Evolutionary conservation across 495 filamentous ascomycete species (phyloP).

Genomic region (Pseudomonodictys pantanalensis): DNA sequence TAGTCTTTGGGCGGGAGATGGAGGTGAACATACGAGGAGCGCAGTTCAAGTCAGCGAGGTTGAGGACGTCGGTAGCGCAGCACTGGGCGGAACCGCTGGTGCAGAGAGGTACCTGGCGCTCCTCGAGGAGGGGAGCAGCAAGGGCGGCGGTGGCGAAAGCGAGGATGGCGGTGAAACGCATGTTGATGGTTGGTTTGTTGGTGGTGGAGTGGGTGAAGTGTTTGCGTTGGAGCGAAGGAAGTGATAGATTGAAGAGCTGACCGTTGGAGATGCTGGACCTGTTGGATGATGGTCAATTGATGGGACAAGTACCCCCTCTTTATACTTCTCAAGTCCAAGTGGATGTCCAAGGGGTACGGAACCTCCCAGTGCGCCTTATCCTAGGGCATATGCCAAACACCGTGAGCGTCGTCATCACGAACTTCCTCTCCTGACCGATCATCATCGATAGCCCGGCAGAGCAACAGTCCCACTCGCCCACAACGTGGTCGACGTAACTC

Average conservation of each 20-base stretch:
- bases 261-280: slow-evolving; percentile 29
- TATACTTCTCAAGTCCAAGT: slow-evolving; percentile 19
- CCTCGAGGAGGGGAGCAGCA: slow-evolving; percentile 32
- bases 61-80: slow-evolving; percentile 50
- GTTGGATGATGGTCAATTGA: slow-evolving; percentile 25
- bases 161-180: slow-evolving; percentile 45
- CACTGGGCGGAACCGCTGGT: slow-evolving; percentile 36
- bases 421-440: slow-evolving; percentile 6
- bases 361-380: neutral
- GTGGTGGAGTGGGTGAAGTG: slow-evolving; percentile 9
- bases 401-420: slow-evolving; percentile 21
- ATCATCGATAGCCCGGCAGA: neutral
- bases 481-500: neutral
- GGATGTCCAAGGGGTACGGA: slow-evolving; percentile 1
- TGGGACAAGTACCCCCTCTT: slow-evolving; percentile 14
- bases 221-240: neutral
- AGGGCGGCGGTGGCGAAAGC: slow-evolving; percentile 40
- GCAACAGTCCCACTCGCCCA: neutral
- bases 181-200: slow-evolving; percentile 33
- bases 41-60: slow-evolving; percentile 50
- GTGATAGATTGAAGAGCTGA: neutral
- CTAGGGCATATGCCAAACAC: neutral
- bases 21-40: slow-evolving; percentile 39
- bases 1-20: neutral
- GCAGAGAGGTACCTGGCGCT: slow-evolving; percentile 34